Evolutionary conservation across 192 early-diverging fungal genomes (phyloP), one percentile per base, ranked within the genome.

Genomic region (Podila minutissima): DNA sequence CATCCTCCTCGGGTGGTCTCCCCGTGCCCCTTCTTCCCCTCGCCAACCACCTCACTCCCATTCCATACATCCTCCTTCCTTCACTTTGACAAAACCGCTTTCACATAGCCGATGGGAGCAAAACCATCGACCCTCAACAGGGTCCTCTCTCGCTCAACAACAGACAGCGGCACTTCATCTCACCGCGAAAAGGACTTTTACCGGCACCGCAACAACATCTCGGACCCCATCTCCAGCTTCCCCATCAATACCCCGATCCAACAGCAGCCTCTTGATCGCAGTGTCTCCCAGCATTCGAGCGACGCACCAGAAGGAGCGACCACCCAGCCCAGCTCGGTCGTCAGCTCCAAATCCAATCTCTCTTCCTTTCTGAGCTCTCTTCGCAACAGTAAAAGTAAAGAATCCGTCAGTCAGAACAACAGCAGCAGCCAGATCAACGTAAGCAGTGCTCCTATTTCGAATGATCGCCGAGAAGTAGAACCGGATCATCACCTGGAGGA

Each of bases 291-390:
- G 24, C 51, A 69, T 28, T 64, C 74, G 22, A 41, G 53, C 35
- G 67, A 69, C 5, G 13, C 67, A 10, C 31, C 61, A 20, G 11
- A 59, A n/a, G 73, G 22, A 4, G 41, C 48, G 9, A 51, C 41
- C 13, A 46, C 41, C 15, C 41, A 19, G 13, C 20, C 72, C 33
- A 59, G 50, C 12, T 67, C 65, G 7, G 59, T 60, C 0, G 58
- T 58, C 10, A 69, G 64, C 38, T 75, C 74, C 15, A 75, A 75
- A 22, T 59, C 49, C 19, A 64, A 75, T 22, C 62, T 75, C 28
- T 68, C 74, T 0, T 75, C 74, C 5, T 75, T 75, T 51, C 50
- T 74, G 17, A 74, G 51, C 63, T 57, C 58, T 5, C 38, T 74
- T 24, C 38, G 64, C 22, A 66, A 31, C 64, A 62, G 66, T 49